Evolutionary conservation across 805 yeast species (phyloP), one percentile per base, ranked within the genome.

Genomic region (Danielozyma ontarioensis): DNA sequence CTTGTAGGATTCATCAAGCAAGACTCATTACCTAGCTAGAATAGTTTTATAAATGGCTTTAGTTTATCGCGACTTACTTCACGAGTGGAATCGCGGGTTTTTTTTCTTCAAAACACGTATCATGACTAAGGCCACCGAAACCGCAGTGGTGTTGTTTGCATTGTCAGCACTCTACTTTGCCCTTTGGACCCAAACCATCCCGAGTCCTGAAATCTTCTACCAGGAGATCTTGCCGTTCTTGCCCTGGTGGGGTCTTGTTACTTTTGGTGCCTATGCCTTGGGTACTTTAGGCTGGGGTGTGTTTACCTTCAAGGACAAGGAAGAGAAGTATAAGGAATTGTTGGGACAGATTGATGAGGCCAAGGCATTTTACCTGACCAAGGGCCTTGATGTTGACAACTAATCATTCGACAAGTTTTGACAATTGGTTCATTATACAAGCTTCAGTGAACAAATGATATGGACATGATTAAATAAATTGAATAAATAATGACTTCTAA

Each of bases 111-210:
- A 6, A 27, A 8, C 22, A 19, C 7, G 17, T 12, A 21, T 25
- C 18, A 80, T 80, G 88, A 78, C 86, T 23, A 79, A 76, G 53
- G 83, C 84, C 35, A 71, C 80, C 15, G 83, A 81, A 48, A 65
- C 85, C 6, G 64, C 62, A 17, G 55, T 71, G 38, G 57, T 72
- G 4, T 42, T 70, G 18, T 67, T 70, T 40, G 61, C 72, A 15
- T 47, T 67, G n/a, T 51, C 70, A 4, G 70, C 80, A 2, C 51
- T 77, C 5, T 81, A 81, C 58, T 59, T 70, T 45, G 70, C 77
- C 3, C 61, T 80, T 17, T 55, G 54, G 38, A 44, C 64, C 13
- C 79, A 78, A 12, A 68, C 70, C 26, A 59, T 81, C 36, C 87
- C 87, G 28, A 58, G 73, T 4, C 64, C 76, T 6, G 56, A 53